Base-by-base conservation (phyloP, 495 filamentous ascomycete genomes). In the Pyrenula massariospora region DNA sequence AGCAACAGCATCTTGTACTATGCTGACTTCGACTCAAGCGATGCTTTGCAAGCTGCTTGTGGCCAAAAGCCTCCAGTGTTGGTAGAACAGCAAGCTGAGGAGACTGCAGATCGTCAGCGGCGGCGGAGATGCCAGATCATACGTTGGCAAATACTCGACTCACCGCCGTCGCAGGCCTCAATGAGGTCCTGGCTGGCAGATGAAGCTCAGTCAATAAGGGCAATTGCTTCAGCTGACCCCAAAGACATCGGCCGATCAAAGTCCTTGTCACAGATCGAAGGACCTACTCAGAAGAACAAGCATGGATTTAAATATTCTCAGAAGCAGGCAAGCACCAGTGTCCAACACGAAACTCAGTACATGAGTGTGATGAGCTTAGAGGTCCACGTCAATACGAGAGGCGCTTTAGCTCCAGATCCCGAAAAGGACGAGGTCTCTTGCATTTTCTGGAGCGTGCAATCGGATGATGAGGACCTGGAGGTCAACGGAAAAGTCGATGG, bases 291-390 rank as follows among this genome's bases (percentile, higher is more conserved):
- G 53, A 89, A 79, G 62, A 89, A 89, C 62, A 84, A 79, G 51
- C 77, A 89, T 65, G 89, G 87, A 1, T 89, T 91, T 73, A 93
- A 89, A 65, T 93, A 87, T 66, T 91, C 90, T 0, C 91, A 93
- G 64, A 88, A 85, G 61, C 70, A 75, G 54, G 81, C 82, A 63
- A 82, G 84, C 2, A 87, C 84, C 0, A 90, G 83, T 63, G 85
- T 93, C 42, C 80, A 87, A 60, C 87, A 92, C 59, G 89, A 95
- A 65, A 81, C 84, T 3, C 91, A 95, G 60, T 91, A 95, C 66
- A 97, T 97, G 91, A 95, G 88, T 68, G 88, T 83, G 31, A 91
- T 98, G 91, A 91, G 91, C 61, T 67, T 98, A 3, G 93, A 98
- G 65, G 66, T 97, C n/a, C 93, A 98, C 66, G 86, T 94, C 56